Conservation (phyloP, 352 stramenopile species). For the Pythium vanterpoolii region DNA sequence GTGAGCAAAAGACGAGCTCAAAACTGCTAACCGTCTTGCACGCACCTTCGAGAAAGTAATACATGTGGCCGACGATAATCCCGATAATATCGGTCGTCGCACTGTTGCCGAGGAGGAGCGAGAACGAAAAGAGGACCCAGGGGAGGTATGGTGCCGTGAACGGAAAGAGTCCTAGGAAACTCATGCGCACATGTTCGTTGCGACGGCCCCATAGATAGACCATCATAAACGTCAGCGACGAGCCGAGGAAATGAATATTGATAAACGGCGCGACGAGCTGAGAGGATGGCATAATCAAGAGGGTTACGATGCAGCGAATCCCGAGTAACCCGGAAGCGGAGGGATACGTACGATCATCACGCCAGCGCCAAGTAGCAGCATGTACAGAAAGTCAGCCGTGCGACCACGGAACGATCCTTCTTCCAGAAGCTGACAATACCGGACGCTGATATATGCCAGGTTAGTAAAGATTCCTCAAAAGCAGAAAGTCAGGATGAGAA, state of each 20-base stretch:
- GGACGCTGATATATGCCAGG: slow-evolving; percentile 63
- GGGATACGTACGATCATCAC: slow-evolving; percentile 89
- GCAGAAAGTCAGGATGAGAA: neutral
- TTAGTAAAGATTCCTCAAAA: no score
- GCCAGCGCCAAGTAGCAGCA: slow-evolving; percentile 95
- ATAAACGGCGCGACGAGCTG: slow-evolving; percentile 95
- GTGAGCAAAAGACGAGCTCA: neutral
- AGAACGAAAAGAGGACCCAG: slow-evolving; percentile 98
- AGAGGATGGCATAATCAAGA: neutral
- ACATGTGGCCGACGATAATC: slow-evolving; percentile 98
- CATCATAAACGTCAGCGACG: slow-evolving; percentile 99
- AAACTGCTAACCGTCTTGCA: neutral
- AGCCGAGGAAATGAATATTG: slow-evolving; percentile 97
- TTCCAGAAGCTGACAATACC: slow-evolving; percentile 96
- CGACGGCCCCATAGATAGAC: slow-evolving; percentile 97
- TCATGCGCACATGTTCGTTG: slow-evolving; percentile 97
- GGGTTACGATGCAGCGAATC: neutral
- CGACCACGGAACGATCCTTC: slow-evolving; percentile 97
- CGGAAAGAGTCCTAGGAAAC: slow-evolving; percentile 96
- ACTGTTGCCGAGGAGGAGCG: slow-evolving; percentile 93
- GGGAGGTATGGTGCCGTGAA: slow-evolving; percentile 98
- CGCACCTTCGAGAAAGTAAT: slow-evolving; percentile 97
- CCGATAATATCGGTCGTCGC: slow-evolving; percentile 97
- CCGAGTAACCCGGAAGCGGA: no score
- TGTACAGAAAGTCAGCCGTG: slow-evolving; percentile 97